Evolutionary conservation across 305 asterid species (phyloP).

Genomic region (Solanum hybrid): DNA sequence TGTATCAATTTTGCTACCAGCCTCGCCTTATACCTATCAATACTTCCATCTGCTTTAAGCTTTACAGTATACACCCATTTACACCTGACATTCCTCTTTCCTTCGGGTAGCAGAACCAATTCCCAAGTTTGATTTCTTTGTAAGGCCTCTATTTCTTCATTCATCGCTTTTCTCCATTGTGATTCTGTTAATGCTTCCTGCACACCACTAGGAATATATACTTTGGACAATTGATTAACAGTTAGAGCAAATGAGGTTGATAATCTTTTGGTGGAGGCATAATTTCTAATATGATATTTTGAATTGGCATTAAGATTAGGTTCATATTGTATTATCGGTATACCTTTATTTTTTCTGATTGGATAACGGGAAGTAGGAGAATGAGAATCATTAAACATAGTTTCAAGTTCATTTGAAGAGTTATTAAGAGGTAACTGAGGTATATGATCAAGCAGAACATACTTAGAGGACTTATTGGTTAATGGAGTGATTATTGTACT

Average conservation of each 20-base stretch:
- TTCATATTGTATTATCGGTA: too few relatives aligned
- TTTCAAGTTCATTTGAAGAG: not conserved
- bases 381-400: not conserved
- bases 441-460: not conserved
- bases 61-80: not conserved
- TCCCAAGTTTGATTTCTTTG: not conserved
- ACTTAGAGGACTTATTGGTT: not conserved
- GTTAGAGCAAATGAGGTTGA: not conserved
- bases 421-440: not conserved
- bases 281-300: not conserved
- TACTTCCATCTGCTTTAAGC: not conserved
- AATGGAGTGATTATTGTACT: not conserved
- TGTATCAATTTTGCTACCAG: not conserved
- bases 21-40: not conserved
- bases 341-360: too few relatives aligned
- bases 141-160: not conserved
- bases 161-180: not conserved
- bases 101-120: not conserved
- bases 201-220: not conserved
- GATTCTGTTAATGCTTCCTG: not conserved
- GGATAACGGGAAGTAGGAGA: not conserved
- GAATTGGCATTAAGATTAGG: not conserved
- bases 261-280: not conserved
- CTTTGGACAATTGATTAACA: not conserved
- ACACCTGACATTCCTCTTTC: not conserved